These are phyloP conservation scores for Aspergillus carbonarius DNA, from an alignment of 2,329 filamentous ascomycete genomes.

Conservation along the genomic window DNA sequence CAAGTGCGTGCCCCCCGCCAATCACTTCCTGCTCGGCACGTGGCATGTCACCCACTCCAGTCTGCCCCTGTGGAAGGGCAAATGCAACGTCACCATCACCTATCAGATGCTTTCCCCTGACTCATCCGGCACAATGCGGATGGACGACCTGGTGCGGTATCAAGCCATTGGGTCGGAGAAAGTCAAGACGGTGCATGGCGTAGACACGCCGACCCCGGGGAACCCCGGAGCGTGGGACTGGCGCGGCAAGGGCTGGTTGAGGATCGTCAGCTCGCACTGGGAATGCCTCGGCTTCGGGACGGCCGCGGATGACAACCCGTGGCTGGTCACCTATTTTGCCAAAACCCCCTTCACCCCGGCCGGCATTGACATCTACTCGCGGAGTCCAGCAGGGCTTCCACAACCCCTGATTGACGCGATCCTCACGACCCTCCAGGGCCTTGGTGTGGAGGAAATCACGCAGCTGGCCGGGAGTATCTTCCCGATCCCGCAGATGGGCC, in stretches of 20 bases:
- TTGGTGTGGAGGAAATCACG: conserved; percentile 3
- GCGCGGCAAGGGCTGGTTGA: conserved; percentile 11
- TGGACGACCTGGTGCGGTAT: conserved; percentile 8
- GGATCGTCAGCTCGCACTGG: conserved; percentile 11
- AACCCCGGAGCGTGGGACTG: conserved; percentile 12
- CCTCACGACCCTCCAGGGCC: background rate
- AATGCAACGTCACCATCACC: conserved; percentile 12
- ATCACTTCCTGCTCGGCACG: conserved; percentile 10
- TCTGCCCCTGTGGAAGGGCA: conserved; percentile 10
- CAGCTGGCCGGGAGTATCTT: conserved; percentile 2
- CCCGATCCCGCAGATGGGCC: background rate
- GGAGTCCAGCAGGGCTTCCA: conserved; percentile 2
- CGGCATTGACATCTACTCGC: conserved; percentile 12
- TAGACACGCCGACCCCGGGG: conserved; percentile 5
- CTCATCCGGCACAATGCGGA: background rate
- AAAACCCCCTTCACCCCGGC: conserved; percentile 11
- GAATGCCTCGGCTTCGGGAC: conserved; percentile 10
- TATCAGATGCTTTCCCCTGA: conserved; percentile 6
- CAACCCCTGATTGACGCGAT: conserved; percentile 2
- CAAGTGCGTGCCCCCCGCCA: conserved; percentile 6
- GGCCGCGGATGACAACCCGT: conserved; percentile 1
- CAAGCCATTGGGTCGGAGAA: conserved; percentile 7
- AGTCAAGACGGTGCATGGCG: conserved; percentile 8
- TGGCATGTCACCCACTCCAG: conserved; percentile 14
- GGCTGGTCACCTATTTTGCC: conserved; percentile 10